Conservation (phyloP, 2,329 filamentous ascomycete species). For the Diaporthe nobilis region DNA sequence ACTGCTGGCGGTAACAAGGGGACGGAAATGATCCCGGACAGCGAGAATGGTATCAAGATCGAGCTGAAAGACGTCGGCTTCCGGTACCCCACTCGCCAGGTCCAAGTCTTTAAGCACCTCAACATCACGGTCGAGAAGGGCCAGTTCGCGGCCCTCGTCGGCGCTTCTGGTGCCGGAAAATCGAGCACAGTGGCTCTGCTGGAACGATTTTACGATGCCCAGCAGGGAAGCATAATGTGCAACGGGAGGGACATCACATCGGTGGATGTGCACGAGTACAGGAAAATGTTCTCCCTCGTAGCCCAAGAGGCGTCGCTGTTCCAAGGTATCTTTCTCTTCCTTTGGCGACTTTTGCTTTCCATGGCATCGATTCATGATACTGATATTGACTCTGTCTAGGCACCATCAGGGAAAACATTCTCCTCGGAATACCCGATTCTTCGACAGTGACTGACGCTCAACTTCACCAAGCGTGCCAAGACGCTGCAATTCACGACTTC, state of each 20-base stretch:
- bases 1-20: conserved; percentile 45
- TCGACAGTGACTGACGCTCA: conserved; percentile 65
- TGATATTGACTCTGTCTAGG: conserved; percentile 49
- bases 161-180: conserved; percentile 80
- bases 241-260: conserved; percentile 72
- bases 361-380: too few relatives aligned
- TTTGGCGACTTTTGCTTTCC: neutral
- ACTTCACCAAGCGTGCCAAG: conserved; percentile 67
- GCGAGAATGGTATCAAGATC: conserved; percentile 66
- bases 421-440: conserved; percentile 72
- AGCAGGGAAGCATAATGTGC: conserved; percentile 74
- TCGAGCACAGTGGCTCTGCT: conserved; percentile 77
- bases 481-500: conserved; percentile 80
- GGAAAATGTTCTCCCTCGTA: conserved; percentile 77
- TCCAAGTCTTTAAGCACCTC: conserved; percentile 71
- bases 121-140: conserved; percentile 76
- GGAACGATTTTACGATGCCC: conserved; percentile 79
- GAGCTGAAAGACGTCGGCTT: conserved; percentile 71
- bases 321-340: conserved; percentile 61
- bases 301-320: conserved; percentile 83
- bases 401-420: conserved; percentile 78
- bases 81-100: conserved; percentile 71
- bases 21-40: conserved; percentile 57
- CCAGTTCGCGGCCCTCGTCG: conserved; percentile 79
- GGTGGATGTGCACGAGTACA: conserved; percentile 74